Evolutionary conservation across 2,329 filamentous ascomycete species (phyloP).

Genomic region (Calonectria pseudoturangicola): DNA sequence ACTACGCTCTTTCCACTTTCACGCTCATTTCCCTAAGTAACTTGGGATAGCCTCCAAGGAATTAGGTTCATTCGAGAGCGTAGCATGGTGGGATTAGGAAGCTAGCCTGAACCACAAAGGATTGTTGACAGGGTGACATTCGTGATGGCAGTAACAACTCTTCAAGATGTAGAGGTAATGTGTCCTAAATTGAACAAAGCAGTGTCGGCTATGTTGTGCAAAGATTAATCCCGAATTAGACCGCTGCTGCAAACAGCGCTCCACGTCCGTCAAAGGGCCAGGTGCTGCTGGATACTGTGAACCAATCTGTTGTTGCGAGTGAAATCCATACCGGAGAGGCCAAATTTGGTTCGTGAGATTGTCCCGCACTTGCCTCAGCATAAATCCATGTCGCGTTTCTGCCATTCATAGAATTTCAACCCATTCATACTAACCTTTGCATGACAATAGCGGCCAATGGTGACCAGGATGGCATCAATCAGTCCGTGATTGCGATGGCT

Average conservation of each 20-base stretch:
- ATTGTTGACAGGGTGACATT: background rate
- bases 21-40: background rate
- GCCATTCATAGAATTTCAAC: background rate
- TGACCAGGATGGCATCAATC: constrained; percentile 17
- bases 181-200: background rate
- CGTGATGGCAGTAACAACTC: constrained; percentile 8
- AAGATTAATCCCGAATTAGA: background rate
- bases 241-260: constrained; percentile 2
- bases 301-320: constrained; percentile 11
- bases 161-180: constrained; percentile 2
- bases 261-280: background rate
- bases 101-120: background rate
- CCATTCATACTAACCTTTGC: background rate
- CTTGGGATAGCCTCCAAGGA: background rate
- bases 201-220: background rate
- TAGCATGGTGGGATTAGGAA: background rate
- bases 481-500: constrained; percentile 15
- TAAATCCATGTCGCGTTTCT: background rate
- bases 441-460: background rate
- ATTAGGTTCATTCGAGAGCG: background rate
- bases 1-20: background rate
- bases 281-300: background rate
- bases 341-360: constrained; percentile 5
- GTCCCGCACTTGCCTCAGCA: background rate
- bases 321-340: background rate